A percentile compares a stretch with the other conserved stretches of the same genome.
Evolutionary conservation across 495 filamentous ascomycete species (phyloP).

Genomic region (Bacidia rubella): DNA sequence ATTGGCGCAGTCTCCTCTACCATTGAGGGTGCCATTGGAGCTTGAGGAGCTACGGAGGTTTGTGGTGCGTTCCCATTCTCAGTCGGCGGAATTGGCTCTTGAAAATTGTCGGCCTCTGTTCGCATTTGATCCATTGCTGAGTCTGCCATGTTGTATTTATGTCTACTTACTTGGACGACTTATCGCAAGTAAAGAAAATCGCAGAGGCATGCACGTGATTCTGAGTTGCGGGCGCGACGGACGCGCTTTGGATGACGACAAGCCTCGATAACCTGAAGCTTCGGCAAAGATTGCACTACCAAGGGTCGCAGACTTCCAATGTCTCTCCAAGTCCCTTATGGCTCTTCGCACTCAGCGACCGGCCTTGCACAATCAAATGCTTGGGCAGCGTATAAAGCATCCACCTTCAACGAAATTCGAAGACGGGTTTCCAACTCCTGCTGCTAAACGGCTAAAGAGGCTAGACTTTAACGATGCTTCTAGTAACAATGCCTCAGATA

Average conservation of each 20-base stretch:
- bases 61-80: background rate
- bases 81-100: background rate
- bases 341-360: constrained; percentile 12
- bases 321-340: constrained; percentile 7
- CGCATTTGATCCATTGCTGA: background rate
- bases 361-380: constrained; percentile 21
- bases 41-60: background rate
- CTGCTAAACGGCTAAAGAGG: constrained; percentile 27
- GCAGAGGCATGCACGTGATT: background rate
- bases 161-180: no score
- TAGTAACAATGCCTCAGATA: constrained; percentile 8
- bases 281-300: no score
- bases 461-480: constrained; percentile 23
- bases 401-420: constrained; percentile 27
- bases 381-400: constrained; percentile 25
- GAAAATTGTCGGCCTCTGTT: background rate
- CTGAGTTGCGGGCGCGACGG: background rate
- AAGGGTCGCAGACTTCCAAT: no score
- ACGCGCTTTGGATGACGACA: background rate
- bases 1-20: no score
- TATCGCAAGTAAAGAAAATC: no score
- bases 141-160: background rate
- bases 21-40: background rate
- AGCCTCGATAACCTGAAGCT: no score
- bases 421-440: constrained; percentile 19